Conservation (phyloP, 495 filamentous ascomycete genomes). For the Lentithecium fluviatile region DNA sequence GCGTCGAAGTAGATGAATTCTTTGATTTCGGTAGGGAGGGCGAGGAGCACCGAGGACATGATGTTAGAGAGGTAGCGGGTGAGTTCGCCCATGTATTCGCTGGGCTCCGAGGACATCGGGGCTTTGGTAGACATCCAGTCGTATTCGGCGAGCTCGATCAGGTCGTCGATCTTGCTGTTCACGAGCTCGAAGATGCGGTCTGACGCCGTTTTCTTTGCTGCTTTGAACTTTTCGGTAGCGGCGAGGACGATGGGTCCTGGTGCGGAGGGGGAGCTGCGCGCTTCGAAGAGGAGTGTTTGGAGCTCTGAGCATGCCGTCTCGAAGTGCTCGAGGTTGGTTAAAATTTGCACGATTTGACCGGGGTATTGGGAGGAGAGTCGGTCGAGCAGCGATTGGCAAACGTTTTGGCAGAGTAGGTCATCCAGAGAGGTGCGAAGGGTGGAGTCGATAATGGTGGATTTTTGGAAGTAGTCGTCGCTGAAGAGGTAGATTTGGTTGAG, state of each 20-base stretch:
- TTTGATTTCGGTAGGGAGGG: conserved; percentile 90
- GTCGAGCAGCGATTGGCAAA: conserved; percentile 86
- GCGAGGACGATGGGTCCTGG: conserved; percentile 70
- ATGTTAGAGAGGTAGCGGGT: conserved; percentile 93
- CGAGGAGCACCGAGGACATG: conserved; percentile 89
- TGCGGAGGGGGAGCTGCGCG: conserved; percentile 72
- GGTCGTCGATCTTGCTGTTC: conserved; percentile 97
- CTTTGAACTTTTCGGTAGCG: conserved; percentile 81
- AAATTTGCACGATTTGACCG: conserved; percentile 95
- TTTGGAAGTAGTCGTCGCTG: conserved; percentile 88
- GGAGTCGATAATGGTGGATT: conserved; percentile 81
- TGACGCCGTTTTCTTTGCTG: conserved; percentile 91
- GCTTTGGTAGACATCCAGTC: conserved; percentile 74
- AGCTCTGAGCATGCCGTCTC: conserved; percentile 87
- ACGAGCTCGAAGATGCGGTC: conserved; percentile 98
- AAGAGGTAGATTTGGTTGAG: conserved; percentile 96
- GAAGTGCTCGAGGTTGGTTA: conserved; percentile 97
- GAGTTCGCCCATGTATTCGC: conserved; percentile 90
- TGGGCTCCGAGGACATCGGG: conserved; percentile 60
- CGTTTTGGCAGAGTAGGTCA: conserved; percentile 81
- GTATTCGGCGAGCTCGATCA: conserved; percentile 95
- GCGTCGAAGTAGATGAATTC: conserved; percentile 98
- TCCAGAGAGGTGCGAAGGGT: conserved; percentile 84
- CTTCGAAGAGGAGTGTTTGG: conserved; percentile 76
- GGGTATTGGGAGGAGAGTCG: conserved; percentile 87